Conservation (phyloP, 306 rosid species). For the Gillenia trifoliata region DNA sequence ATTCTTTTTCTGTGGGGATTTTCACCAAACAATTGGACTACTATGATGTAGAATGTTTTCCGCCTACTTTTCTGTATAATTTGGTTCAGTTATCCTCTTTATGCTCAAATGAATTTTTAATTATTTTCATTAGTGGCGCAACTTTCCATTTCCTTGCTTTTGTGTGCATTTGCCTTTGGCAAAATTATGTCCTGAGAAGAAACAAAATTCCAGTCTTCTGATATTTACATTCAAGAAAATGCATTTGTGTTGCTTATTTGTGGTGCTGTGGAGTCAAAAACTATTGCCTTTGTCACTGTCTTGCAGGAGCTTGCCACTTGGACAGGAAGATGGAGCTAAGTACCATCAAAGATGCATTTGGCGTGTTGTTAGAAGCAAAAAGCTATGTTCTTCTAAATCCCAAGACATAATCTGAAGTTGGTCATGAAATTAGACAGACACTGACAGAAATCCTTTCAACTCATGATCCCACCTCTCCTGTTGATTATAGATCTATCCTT, state of each 20-base stretch:
- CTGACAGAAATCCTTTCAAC: slow-evolving; percentile 49
- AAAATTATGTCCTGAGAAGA: not conserved
- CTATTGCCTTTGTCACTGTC: slow-evolving; percentile 15
- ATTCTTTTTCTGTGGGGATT: not conserved
- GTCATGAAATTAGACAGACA: slow-evolving; percentile 59
- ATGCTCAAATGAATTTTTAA: not conserved
- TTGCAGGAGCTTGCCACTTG: slow-evolving; percentile 37
- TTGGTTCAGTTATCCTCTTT: not conserved
- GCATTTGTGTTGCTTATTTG: not conserved
- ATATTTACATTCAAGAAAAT: not conserved
- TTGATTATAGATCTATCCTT: slow-evolving; percentile 54
- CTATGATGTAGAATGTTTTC: not conserved
- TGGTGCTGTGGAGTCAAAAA: not conserved
- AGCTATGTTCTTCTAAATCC: slow-evolving; percentile 59
- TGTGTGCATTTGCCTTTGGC: not conserved
- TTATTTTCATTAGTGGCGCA: not conserved
- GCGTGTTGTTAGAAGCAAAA: slow-evolving; percentile 75
- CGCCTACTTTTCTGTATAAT: not conserved
- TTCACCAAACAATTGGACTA: not conserved
- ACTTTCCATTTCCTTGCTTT: not conserved
- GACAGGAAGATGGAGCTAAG: slow-evolving; percentile 55
- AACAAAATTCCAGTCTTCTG: not conserved
- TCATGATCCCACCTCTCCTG: slow-evolving; percentile 29
- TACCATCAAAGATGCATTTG: slow-evolving; percentile 69
- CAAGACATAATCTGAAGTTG: slow-evolving; percentile 67